Evolutionary conservation across 352 stramenopile genomes (phyloP).

Genomic region (Phytophthora pinifolia): DNA sequence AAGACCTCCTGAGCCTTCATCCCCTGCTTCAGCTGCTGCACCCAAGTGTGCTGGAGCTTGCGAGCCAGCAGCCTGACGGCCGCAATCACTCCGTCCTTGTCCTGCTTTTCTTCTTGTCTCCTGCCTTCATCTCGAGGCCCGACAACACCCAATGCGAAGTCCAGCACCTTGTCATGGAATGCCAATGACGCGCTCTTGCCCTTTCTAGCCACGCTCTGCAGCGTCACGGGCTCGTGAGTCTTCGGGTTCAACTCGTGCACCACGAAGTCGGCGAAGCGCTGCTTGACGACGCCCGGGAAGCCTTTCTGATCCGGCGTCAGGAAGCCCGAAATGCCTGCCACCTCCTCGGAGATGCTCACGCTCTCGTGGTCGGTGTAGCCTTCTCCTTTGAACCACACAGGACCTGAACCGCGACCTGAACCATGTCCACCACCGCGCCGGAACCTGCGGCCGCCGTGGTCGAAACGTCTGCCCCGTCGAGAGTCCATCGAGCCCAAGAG

Average conservation of each 20-base stretch:
- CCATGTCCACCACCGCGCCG: slow-evolving; percentile 11
- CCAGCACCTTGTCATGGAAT: slow-evolving; percentile 45
- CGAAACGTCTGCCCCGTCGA: slow-evolving; percentile 26
- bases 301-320: slow-evolving; percentile 33
- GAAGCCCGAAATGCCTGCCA: slow-evolving; percentile 63
- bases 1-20: slow-evolving; percentile 41
- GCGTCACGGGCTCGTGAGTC: slow-evolving; percentile 30
- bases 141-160: slow-evolving; percentile 25
- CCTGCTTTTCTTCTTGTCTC: not conserved
- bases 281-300: slow-evolving; percentile 77
- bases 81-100: slow-evolving; percentile 9
- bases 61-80: slow-evolving; percentile 22
- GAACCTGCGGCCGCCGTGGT: slow-evolving; percentile 26
- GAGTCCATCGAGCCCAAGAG: slow-evolving; percentile 21
- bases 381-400: slow-evolving; percentile 54
- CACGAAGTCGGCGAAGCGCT: slow-evolving; percentile 85
- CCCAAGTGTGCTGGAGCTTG: slow-evolving; percentile 29
- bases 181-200: slow-evolving; percentile 30
- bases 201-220: slow-evolving; percentile 41
- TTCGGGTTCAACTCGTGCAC: slow-evolving; percentile 64
- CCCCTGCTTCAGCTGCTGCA: slow-evolving; percentile 21
- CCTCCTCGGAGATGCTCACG: slow-evolving; percentile 62
- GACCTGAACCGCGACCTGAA: slow-evolving; percentile 7
- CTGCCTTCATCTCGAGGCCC: slow-evolving; percentile 2
- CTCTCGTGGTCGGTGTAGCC: slow-evolving; percentile 68